Conservation (phyloP, 257 asterid species). For the Rauvolfia tetraphylla region DNA sequence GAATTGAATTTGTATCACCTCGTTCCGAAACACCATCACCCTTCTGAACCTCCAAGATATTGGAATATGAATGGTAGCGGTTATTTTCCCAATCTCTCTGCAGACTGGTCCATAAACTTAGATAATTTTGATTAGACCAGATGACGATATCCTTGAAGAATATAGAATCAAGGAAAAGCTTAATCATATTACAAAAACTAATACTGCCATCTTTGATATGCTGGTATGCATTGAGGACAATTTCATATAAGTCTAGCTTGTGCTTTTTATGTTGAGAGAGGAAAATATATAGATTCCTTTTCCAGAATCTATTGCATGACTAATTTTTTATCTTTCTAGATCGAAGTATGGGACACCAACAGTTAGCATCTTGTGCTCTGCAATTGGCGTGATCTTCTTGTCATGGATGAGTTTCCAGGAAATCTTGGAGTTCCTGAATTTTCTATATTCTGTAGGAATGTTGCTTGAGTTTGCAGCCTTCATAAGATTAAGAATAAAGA, state of each 20-base stretch:
- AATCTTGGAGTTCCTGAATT: conserved; percentile 85
- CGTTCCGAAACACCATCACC: not conserved
- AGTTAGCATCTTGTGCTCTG: conserved; percentile 84
- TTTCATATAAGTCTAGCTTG: not conserved
- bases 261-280: not conserved
- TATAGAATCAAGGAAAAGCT: not conserved
- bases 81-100: not conserved
- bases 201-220: not conserved
- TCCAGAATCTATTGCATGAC: not conserved
- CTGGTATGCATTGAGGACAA: not conserved
- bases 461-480: conserved; percentile 89
- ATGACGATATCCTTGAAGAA: not conserved
- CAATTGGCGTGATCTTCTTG: conserved; percentile 69
- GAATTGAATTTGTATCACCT: not conserved
- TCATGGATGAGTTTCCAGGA: conserved; percentile 99
- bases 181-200: not conserved
- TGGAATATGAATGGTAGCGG: not conserved
- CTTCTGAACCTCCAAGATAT: not conserved
- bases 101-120: not conserved
- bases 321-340: conserved; percentile 31
- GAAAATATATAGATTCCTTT: not conserved
- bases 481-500: conserved; percentile 59
- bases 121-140: not conserved
- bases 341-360: conserved; percentile 92
- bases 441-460: conserved; percentile 87